Conservation (phyloP, 768 basidiomycete genomes). For the Leccinum broughii region DNA sequence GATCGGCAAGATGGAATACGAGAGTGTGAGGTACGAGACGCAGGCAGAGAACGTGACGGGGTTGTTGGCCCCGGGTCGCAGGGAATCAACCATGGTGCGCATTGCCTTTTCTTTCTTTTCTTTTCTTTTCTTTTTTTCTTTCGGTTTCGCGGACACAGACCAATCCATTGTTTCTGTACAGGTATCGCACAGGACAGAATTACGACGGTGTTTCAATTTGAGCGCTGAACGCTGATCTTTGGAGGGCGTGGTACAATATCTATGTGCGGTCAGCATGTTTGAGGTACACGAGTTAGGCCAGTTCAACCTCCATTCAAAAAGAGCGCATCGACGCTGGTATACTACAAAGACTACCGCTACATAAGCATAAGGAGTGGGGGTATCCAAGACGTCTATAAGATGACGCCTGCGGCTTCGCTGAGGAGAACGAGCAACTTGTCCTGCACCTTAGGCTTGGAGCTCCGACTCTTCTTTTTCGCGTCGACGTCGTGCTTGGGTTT, state of each 20-base stretch:
- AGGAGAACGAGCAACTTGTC: conserved; percentile 17
- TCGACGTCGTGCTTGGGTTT: conserved; percentile 35
- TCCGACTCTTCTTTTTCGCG: too few species aligned
- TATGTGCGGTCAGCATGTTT: neutral
- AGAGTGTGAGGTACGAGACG: conserved; percentile 50
- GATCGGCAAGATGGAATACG: conserved; percentile 39
- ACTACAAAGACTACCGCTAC: conserved; percentile 21
- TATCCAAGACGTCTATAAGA: conserved; percentile 22
- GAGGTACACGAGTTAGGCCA: neutral
- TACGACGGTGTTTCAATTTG: too few species aligned
- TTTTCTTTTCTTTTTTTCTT: neutral
- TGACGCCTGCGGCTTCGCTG: too few species aligned
- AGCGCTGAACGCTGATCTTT: neutral
- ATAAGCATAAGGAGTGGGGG: conserved; percentile 8
- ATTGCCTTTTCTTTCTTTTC: too few species aligned
- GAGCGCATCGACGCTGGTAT: neutral
- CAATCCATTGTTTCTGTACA: conserved; percentile 14
- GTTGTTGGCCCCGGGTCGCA: conserved; percentile 43
- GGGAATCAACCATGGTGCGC: conserved; percentile 55
- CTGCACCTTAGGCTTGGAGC: too few species aligned
- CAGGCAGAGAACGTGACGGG: conserved; percentile 49
- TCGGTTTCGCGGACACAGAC: neutral
- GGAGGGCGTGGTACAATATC: neutral
- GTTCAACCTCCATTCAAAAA: neutral
- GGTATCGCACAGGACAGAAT: conserved; percentile 63